Evolutionary conservation across 2,329 filamentous ascomycete genomes (phyloP).

Genomic region (Colletotrichum sansevieriae): DNA sequence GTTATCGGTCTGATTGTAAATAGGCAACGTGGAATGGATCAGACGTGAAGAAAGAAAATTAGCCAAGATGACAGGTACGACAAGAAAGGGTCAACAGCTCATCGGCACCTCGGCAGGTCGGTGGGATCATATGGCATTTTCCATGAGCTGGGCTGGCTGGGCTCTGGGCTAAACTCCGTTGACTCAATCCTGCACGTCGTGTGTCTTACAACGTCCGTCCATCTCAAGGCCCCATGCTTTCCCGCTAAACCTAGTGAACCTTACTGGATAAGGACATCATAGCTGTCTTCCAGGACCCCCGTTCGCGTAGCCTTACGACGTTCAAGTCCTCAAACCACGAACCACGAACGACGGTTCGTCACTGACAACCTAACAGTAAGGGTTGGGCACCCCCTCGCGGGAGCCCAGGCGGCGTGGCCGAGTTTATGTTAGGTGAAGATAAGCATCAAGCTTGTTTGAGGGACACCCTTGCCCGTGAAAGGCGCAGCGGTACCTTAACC

Average conservation of each 20-base stretch:
- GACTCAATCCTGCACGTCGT: slow-evolving; percentile 32
- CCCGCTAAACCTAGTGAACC: slow-evolving; percentile 16
- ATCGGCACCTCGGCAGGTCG: slow-evolving; percentile 30
- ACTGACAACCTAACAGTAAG: neutral
- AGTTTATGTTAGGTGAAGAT: slow-evolving; percentile 31
- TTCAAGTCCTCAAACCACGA: neutral
- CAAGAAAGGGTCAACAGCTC: slow-evolving; percentile 26
- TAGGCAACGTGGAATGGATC: slow-evolving; percentile 20
- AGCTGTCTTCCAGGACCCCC: slow-evolving; percentile 9
- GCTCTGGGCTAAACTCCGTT: slow-evolving; percentile 32
- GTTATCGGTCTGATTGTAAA: slow-evolving; percentile 35
- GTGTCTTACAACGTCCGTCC: neutral
- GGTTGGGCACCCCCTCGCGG: slow-evolving; percentile 16
- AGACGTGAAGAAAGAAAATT: slow-evolving; percentile 41
- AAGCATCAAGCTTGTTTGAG: slow-evolving; percentile 36
- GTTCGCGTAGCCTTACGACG: slow-evolving; percentile 40
- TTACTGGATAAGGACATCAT: neutral
- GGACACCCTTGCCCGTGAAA: slow-evolving; percentile 16
- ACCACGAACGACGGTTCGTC: slow-evolving; percentile 33
- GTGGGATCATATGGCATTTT: slow-evolving; percentile 36
- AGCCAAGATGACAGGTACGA: slow-evolving; percentile 37
- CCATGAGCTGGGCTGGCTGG: slow-evolving; percentile 24
- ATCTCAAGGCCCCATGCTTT: slow-evolving; percentile 14
- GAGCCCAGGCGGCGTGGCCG: slow-evolving; percentile 29
- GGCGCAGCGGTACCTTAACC: slow-evolving; percentile 19